Evolutionary conservation across 345 rosid genomes (phyloP), one percentile per base, ranked within the genome.

Genomic region (Gossypium turneri): DNA sequence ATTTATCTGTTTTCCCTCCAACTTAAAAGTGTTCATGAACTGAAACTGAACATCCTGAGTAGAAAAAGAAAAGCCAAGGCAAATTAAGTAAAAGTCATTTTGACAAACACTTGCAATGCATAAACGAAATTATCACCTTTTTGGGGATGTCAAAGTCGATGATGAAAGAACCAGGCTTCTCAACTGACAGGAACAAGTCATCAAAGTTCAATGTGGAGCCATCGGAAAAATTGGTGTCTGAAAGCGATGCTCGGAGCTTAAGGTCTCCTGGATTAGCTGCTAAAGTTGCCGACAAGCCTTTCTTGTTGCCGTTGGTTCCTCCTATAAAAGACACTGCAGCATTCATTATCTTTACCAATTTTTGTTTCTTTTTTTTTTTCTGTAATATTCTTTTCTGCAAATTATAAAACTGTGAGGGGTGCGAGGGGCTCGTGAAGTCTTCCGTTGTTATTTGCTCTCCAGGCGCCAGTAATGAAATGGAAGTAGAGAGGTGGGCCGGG

Each of bases 31-130:
- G 75, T 80, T 78, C 83, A 84, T 79, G 65, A 84, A 84, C 78
- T 82, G 85, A 67, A 82, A 78, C 27, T 66, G 75, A 12, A 84
- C 43, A 73, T 82, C 83, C 87, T 82, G 75, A 61, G 57, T 3
- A 9, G 0, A 57, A 75, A 63, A 20, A 20, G 22, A 22, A 57
- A 57, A 43, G 27, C 0, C 0, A 27, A 9, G 57, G 72, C 41
- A 48, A 51, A 50, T 15, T 3, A 44, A 73, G 56, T 22, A 25
- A 59, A 43, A 2, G 13, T 13, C 27, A 17, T 57, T 41, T 51
- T 12, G 7, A 22, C 59, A 16, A 17, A 29, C 48, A 70, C 10
- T 2, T 17, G 55, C 17, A 3, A 38, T 19, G 59, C 38, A 44
- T 7, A 58, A 16, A 58, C 12, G 20, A 57, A 73, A 17, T 47